Conservation (phyloP, 495 filamentous ascomycete species). For the Talaromyces ruber region DNA sequence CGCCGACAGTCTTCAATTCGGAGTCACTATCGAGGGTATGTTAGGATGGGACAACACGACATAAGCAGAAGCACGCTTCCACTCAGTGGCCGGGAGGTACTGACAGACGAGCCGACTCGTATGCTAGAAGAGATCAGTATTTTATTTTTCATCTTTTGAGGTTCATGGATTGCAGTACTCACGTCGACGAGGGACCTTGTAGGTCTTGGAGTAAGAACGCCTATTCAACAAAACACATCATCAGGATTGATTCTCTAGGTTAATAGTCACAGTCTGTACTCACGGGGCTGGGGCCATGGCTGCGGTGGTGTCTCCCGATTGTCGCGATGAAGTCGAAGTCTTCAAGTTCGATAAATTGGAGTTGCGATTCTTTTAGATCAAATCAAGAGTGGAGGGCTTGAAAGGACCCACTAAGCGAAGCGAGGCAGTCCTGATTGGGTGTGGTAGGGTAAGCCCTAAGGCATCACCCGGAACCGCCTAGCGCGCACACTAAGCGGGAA, state of each 20-base stretch:
- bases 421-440: not conserved
- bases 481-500: conserved; percentile 21
- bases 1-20: conserved; percentile 97
- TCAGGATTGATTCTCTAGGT: conserved; percentile 19
- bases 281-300: conserved; percentile 47
- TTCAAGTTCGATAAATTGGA: conserved; percentile 16
- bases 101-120: conserved; percentile 99
- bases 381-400: conserved; percentile 17
- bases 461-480: not conserved
- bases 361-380: conserved; percentile 7
- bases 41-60: conserved; percentile 60
- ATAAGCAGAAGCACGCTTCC: conserved; percentile 94
- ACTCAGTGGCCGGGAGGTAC: conserved; percentile 92
- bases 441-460: conserved; percentile 1
- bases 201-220: conserved; percentile 92
- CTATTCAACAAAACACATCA: conserved; percentile 18
- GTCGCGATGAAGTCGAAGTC: conserved; percentile 18
- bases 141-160: not conserved
- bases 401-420: conserved; percentile 13
- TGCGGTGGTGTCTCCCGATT: conserved; percentile 28
- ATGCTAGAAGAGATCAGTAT: conserved; percentile 48
- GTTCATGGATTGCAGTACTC: conserved; percentile 18
- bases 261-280: conserved; percentile 18
- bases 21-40: conserved; percentile 66
- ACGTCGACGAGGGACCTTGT: conserved; percentile 80